A percentile compares a stretch with the other conserved stretches of the same genome.
phyloP scores from a whole-genome alignment of 225 moss, liverwort and hornwort genomes.

The Pseudisothecium myosuroides region DNA sequence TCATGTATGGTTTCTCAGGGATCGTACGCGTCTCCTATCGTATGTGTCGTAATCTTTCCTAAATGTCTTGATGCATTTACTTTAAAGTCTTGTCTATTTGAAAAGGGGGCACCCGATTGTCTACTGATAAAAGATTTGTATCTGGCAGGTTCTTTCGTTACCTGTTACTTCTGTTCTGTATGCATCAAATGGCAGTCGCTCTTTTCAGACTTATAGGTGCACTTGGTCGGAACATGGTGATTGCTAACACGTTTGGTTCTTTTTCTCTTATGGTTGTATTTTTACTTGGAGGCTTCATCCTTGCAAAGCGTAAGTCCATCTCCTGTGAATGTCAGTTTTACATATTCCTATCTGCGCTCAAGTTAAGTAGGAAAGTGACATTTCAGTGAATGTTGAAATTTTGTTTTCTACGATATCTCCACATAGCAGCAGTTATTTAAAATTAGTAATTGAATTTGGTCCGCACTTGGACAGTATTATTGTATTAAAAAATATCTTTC shows the following conservation, averaged over 20 bases:
- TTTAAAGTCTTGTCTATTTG: not conserved
- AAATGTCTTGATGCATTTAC: not conserved
- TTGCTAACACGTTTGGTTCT: conserved; percentile 76
- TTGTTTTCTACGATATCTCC: not conserved
- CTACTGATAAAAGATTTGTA: not conserved
- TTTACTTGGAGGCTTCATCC: conserved; percentile 73
- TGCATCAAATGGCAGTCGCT: conserved; percentile 81
- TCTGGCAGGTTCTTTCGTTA: conserved; percentile 64
- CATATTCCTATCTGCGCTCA: not conserved
- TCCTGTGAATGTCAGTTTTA: not conserved
- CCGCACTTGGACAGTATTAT: not conserved
- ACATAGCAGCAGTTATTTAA: too few species aligned
- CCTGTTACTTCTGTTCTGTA: conserved; percentile 48
- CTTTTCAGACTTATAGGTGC: conserved; percentile 83
- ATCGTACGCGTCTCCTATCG: not conserved
- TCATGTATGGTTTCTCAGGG: not conserved
- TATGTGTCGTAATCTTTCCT: not conserved
- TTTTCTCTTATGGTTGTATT: conserved; percentile 59
- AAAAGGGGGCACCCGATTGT: not conserved
- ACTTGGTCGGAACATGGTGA: conserved; percentile 70
- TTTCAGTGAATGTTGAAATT: not conserved
- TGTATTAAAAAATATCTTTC: not conserved
- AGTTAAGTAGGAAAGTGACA: not conserved
- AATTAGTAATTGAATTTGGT: not conserved
- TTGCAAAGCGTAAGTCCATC: conserved; percentile 41